Base-by-base conservation (phyloP, 148 eudicot species). In the Agrostemma githago region DNA sequence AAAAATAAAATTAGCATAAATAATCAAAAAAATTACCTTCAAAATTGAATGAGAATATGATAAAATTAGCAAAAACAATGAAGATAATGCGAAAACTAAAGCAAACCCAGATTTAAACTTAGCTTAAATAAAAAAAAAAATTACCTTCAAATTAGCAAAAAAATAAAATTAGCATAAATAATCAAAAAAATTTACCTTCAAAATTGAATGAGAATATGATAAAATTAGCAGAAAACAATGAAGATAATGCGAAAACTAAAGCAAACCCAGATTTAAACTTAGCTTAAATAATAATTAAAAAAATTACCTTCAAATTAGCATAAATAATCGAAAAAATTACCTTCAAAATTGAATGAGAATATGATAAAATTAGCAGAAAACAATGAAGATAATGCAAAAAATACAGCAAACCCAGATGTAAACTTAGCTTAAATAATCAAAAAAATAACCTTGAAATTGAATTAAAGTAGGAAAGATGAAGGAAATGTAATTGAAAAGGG, bases 361-460 rank as follows among this genome's bases (percentile, higher is more conserved):
- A 9, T 16, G 5, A 20, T 26, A 9, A 72, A 43, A 57, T 14
- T 44, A 78, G 16, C 17, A 37, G n/a, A 26, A 46, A 62, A 59
- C 34, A n/a, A 6, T 60, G 8, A 60, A 17, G 63, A 60, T 4
- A 17, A 17, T 5, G 19, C 9, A 20, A 60, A 43, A 43, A 43
- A 0, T 43, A 4, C 0, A 7, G 46, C 8, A 43, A 4, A 4
- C 8, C 46, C 46, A 43, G 46, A 4, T 7, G 1, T 43, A 43
- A 43, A 43, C 46, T 43, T 43, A 43, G 8, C 59, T 20, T 8
- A 71, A 34, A 21, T 37, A 14, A 20, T 26, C 8, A 46, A 21
- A 5, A 44, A 20, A 7, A 38, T 42, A 68, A 76, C 79, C 71
- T 77, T 26, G 20, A 61, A 76, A 21, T 57, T 16, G 34, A 12